phyloP scores from a whole-genome alignment of 106 monocot genomes.

The Posidonia australis region DNA sequence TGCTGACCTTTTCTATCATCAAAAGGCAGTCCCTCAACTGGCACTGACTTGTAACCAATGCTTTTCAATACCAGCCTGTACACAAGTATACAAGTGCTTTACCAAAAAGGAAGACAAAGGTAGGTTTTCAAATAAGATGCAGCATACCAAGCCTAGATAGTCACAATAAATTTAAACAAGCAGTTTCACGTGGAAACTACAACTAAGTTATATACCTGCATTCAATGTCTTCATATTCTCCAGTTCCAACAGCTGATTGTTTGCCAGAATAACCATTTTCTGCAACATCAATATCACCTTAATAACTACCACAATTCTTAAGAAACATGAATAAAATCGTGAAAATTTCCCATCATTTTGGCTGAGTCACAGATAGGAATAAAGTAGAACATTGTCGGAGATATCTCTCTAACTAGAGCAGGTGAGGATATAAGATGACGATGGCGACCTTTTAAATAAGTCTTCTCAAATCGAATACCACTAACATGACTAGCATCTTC shows the following conservation, averaged over 20 bases:
- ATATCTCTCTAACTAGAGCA: not conserved
- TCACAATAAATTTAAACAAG: not conserved
- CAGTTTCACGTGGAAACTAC: not conserved
- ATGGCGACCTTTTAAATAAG: conserved; percentile 53
- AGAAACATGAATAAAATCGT: not conserved
- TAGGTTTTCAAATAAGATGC: no score
- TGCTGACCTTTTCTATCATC: conserved; percentile 68
- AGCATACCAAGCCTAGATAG: not conserved
- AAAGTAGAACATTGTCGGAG: not conserved
- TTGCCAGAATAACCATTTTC: conserved; percentile 48
- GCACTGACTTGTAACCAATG: conserved; percentile 92
- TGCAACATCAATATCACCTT: conserved; percentile 11
- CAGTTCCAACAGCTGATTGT: conserved; percentile 67
- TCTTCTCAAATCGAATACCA: conserved; percentile 71
- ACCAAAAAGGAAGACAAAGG: not conserved
- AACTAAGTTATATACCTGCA: conserved; percentile 18
- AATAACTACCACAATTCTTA: not conserved
- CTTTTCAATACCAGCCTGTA: conserved; percentile 87
- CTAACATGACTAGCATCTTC: conserved; percentile 30
- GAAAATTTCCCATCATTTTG: not conserved
- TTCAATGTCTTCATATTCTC: conserved; percentile 27
- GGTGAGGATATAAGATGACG: not conserved
- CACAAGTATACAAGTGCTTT: not conserved
- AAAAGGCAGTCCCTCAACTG: conserved; percentile 78
- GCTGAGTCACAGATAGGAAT: not conserved